These are phyloP conservation scores for Quercus ilex DNA, from an alignment of 306 rosid species.

Conservation along the genomic window DNA sequence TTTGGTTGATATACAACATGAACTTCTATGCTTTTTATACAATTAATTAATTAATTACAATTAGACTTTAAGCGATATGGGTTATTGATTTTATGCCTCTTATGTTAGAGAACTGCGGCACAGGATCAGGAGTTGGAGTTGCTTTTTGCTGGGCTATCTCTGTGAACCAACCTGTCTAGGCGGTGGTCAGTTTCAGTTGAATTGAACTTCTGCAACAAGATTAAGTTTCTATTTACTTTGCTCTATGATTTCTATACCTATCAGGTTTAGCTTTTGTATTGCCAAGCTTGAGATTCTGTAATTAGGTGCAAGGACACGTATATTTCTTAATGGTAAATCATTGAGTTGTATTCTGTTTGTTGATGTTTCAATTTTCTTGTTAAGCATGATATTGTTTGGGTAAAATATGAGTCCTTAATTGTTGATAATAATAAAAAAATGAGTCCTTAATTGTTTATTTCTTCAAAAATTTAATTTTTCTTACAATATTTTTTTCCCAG, in stretches of 20 bases:
- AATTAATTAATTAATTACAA: background rate
- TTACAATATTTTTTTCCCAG: no score
- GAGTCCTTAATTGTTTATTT: no score
- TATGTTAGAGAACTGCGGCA: constrained; percentile 62
- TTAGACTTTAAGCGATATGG: background rate
- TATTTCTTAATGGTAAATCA: no score
- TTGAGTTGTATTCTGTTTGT: no score
- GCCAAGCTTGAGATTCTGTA: background rate
- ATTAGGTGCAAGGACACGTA: no score
- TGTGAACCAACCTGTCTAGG: constrained; percentile 39
- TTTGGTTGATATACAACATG: background rate
- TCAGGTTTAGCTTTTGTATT: background rate
- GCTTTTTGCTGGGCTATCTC: constrained; percentile 78
- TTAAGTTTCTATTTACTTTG: background rate
- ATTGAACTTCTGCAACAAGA: constrained; percentile 3
- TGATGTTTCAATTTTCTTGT: no score
- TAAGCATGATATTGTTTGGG: no score
- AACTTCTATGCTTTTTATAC: background rate
- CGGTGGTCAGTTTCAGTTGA: constrained; percentile 27
- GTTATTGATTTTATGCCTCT: background rate
- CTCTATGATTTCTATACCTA: background rate
- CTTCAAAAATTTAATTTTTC: no score
- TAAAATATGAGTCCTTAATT: no score
- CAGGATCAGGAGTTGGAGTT: constrained; percentile 78
- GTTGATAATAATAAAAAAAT: no score